Base-by-base conservation (phyloP, 1,284 basidiomycete species). In the Ceratorhiza oryzae-sativae region DNA sequence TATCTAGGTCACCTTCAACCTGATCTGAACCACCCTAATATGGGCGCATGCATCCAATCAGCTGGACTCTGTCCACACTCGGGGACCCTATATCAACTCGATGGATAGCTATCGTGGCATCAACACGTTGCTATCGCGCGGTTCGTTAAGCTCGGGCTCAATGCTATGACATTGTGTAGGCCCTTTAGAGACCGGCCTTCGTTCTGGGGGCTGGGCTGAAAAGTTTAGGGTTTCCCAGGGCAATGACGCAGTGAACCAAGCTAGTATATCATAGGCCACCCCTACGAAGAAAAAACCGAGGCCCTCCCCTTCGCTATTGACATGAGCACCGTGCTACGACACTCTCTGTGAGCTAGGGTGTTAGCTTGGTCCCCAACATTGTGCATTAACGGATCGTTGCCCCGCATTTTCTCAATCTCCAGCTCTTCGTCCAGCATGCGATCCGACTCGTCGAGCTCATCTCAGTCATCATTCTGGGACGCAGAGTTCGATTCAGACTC, bases 81-180 rank as follows among this genome's bases (percentile, higher is more conserved):
- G n/a, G 56, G 23, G 56, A 58, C 56, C 56, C 56, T 58, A 10
- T 15, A 5, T 30, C 23, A 25, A 12, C 56, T 61, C 59, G 59
- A 61, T 61, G 45, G 41, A 23, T 15, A 61, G 45, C 59, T 61
- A 61, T 61, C 59, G 42, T 61, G 27, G 25, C 59, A 61, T 45
- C 59, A 48, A 45, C 59, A 61, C 59, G 59, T 61, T 61, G 59
- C 30, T 46, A 34, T 48, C 59, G 41, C 45, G 59, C 41, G 59
- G 59, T 61, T 61, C 41, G 59, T 61, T 61, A 61, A n/a, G 59
- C 41, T 61, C 59, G 34, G 30, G 59, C 12, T 30, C n/a, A 20
- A 32, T 18, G 10, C 23, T 12, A 41, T 32, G 36, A 18, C 36
- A 23, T 32, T 46, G 59, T 41, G 41, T 41, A 23, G 56, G 36